Base-by-base conservation (phyloP, 352 stramenopile species). In the Globisporangium cederbergense region DNA sequence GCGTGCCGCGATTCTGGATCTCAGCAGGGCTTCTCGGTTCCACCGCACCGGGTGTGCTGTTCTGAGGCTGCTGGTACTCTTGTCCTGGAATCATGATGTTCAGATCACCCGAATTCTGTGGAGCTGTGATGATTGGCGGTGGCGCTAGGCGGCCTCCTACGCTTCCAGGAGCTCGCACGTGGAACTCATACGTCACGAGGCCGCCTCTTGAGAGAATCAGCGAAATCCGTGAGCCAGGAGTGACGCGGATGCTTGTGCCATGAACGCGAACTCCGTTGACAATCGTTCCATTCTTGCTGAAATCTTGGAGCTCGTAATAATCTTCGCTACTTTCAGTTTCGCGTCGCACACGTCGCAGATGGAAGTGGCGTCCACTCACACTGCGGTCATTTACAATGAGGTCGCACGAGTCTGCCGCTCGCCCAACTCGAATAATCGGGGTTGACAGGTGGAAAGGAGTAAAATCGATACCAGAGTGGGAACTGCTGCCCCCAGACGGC, bases 231-330 rank as follows among this genome's bases (percentile, higher is more conserved):
- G 88, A 88, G 2, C 88, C 86, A 1, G 86, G 70, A 0, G 75
- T 83, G 10, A 96, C 74, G 3, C 79, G 80, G 36, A 91, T 77
- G 50, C 76, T 93, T 0, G 86, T 89, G 38, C 86, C 86, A 61
- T 96, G 88, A 11, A 96, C 78, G 4, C 88, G 78, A 9, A 95
- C 85, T n/a, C 88, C 88, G 49, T 96, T 93, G 1, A 96, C 88
- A 28, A 96, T 95, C 0, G 86, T 96, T 2, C 88, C 88, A 50
- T 96, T 96, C 65, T 96, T 96, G 64, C 86, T 95, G 56, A 95
- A 95, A 34, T 96, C 88, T 69, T 95, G 86, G 18, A 96, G 72
- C 60, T 96, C 88, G 50, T 77, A 95, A 42, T 78, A 84, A 22
- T 92, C 82, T 55, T 92, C 83, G 0, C 59, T 36, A 14, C 46